These are phyloP conservation scores for Eucalyptus curtisii DNA, from an alignment of 345 rosid species.

Conservation along the genomic window DNA sequence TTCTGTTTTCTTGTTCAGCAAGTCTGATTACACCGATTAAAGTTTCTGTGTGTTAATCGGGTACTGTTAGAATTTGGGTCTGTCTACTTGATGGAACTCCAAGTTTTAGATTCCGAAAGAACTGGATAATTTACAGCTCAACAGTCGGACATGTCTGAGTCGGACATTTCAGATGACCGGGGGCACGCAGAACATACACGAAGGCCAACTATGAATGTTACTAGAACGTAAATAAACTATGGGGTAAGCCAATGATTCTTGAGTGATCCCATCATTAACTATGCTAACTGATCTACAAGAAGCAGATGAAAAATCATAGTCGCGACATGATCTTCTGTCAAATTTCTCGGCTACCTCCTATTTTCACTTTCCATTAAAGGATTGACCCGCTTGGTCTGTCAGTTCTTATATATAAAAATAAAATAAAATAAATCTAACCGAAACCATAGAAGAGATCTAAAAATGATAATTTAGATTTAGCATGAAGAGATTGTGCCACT, in stretches of 20 bases:
- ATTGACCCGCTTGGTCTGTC: not conserved
- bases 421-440: not conserved
- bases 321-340: not conserved
- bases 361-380: not conserved
- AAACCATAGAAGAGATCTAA: not conserved
- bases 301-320: not conserved
- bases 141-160: not conserved
- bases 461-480: not conserved
- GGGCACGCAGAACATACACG: not conserved
- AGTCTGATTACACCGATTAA: rapidly evolving
- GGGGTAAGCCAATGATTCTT: not conserved
- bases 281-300: not conserved
- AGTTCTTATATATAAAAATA: not conserved
- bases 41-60: not conserved
- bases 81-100: not conserved
- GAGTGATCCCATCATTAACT: not conserved
- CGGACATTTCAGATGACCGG: not conserved
- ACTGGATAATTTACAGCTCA: not conserved
- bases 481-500: rapidly evolving
- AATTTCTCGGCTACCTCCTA: not conserved
- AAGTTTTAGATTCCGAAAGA: not conserved
- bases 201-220: not conserved
- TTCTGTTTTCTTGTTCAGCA: not conserved
- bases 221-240: not conserved
- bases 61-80: not conserved